Base-by-base conservation (phyloP, 768 basidiomycete species). In the Dentipellis fragilis region DNA sequence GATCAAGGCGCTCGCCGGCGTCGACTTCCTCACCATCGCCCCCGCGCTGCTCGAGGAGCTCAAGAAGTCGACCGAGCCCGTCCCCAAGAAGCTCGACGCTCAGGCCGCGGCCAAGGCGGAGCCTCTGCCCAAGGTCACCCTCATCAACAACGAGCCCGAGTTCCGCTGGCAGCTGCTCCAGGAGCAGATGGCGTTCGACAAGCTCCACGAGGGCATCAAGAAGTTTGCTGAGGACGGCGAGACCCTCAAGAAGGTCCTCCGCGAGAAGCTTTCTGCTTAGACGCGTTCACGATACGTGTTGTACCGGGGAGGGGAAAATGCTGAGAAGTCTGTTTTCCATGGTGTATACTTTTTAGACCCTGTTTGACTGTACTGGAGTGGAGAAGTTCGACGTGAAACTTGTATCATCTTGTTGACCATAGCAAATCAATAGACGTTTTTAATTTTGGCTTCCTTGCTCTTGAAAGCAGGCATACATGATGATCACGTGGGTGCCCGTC, bases 131-230 rank as follows among this genome's bases (percentile, higher is more conserved):
- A 98, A 94, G 73, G 88, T 93, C 60, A 73, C 83, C 19, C 97
- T 66, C 79, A 66, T 99, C 69, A 83, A 97, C 76, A 83, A 96
- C 74, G 92, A 99, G 77, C 76, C 93, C 58, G 89, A 93, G 67
- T 98, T 98, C 90, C 86, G 91, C 58, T 96, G 93, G 93, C 63
- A 80, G 10, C 85, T 98, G 56, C 83, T 96, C 66, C 80, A 93
- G 66, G 94, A 97, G 72, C 74, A 79, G 68, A 96, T 97, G 94
- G 93, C 95, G n/a, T 95, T 93, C 68, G 95, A 97, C 71, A 97
- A 98, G 78, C 79, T 97, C 54, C 92, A 96, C 71, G 92, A 97
- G 75, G 96, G 96, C 65, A 96, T 99, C 78, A 85, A 84, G 77
- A 96, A 95, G 73, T 99, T 99, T 68, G 94, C 93, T 51, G 93